These are phyloP conservation scores for Monosporozyma aerobia DNA, from an alignment of 805 yeast species.

Conservation along the genomic window DNA sequence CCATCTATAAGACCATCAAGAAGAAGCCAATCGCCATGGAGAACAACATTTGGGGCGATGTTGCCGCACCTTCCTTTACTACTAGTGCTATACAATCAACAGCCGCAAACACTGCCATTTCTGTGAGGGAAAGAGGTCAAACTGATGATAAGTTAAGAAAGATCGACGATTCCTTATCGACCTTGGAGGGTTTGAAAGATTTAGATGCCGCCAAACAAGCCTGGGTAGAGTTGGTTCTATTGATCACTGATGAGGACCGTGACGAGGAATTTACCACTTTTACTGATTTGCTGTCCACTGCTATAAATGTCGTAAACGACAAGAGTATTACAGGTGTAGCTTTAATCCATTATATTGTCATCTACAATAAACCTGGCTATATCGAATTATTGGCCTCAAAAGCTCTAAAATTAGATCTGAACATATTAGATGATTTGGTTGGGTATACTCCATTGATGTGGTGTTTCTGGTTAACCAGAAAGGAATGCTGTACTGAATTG, in stretches of 20 bases:
- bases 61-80: background rate
- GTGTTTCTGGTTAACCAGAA: conserved; percentile 61
- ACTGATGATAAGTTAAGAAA: background rate
- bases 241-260: conserved; percentile 18
- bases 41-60: conserved; percentile 4
- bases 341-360: conserved; percentile 45
- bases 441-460: conserved; percentile 74
- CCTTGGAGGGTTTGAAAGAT: background rate
- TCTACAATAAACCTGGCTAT: conserved; percentile 40
- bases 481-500: conserved; percentile 45
- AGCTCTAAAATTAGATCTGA: conserved; percentile 35
- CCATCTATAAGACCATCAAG: background rate
- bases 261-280: conserved; percentile 17
- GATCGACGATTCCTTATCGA: background rate
- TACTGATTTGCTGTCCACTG: conserved; percentile 8
- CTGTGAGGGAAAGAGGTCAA: background rate
- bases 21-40: background rate
- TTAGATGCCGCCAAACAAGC: background rate
- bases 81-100: background rate
- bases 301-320: conserved; percentile 15
- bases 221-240: conserved; percentile 17
- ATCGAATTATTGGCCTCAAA: conserved; percentile 39
- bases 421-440: conserved; percentile 40
- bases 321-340: conserved; percentile 33
- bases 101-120: background rate